Percentiles rank a stretch among this genome's conserved stretches.
Evolutionary conservation across 306 rosid species (phyloP).

Genomic region (Acacia acuminata): DNA sequence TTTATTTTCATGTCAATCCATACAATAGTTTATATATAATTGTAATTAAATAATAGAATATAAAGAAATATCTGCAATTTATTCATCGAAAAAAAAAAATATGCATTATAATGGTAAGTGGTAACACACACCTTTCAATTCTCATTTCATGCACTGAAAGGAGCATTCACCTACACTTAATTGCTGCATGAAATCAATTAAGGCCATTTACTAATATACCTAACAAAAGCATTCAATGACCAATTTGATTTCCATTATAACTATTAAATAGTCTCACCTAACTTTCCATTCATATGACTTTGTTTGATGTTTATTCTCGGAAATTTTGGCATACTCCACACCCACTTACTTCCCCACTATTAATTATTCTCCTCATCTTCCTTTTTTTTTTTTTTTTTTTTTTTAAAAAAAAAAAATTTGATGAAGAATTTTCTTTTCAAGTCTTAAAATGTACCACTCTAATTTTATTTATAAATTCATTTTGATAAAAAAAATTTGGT

Average conservation of each 20-base stretch:
- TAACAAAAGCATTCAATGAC: constrained; percentile 65
- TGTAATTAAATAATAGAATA: neutral
- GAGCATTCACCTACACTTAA: constrained; percentile 69
- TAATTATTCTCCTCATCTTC: constrained; percentile 37
- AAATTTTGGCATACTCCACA: constrained; percentile 26
- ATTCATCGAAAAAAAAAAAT: neutral
- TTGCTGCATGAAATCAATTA: constrained; percentile 75
- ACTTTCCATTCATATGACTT: constrained; percentile 53
- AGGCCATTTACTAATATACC: constrained; percentile 76
- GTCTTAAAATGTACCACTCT: no score
- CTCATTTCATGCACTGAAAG: constrained; percentile 30
- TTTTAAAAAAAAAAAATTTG: no score
- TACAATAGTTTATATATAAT: neutral
- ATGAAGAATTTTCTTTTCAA: no score
- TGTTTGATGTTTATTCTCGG: constrained; percentile 57
- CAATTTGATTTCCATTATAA: constrained; percentile 61
- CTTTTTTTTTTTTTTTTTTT: no score
- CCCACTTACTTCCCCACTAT: constrained; percentile 35
- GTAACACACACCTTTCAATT: neutral
- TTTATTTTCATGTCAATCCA: neutral
- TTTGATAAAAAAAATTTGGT: no score
- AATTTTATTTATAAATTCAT: no score
- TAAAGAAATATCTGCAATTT: neutral
- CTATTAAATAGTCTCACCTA: constrained; percentile 68
- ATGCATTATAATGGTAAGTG: neutral